These are phyloP conservation scores for Fusarium sp. DNA, from an alignment of 2,329 filamentous ascomycete genomes.

Conservation along the genomic window DNA sequence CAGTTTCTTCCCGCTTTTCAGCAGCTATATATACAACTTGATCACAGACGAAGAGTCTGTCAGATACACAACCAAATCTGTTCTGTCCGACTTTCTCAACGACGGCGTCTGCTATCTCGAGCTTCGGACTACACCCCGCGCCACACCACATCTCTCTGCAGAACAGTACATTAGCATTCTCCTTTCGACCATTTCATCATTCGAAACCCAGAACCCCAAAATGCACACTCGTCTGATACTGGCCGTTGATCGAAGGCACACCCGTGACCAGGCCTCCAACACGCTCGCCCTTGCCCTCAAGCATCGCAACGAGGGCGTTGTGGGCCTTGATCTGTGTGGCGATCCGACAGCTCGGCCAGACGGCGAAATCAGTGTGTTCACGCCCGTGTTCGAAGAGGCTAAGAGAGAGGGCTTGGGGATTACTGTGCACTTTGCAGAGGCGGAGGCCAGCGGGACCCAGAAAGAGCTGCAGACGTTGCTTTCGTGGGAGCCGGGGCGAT, in stretches of 20 bases:
- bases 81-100: slow-evolving; percentile 75
- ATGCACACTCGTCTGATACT: slow-evolving; percentile 80
- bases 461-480: slow-evolving; percentile 77
- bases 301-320: slow-evolving; percentile 70
- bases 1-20: slow-evolving; percentile 85
- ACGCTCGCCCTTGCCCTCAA: slow-evolving; percentile 75
- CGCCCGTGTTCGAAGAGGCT: slow-evolving; percentile 71
- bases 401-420: slow-evolving; percentile 70
- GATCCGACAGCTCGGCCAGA: slow-evolving; percentile 71
- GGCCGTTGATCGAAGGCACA: slow-evolving; percentile 80
- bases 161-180: slow-evolving; percentile 77
- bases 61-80: slow-evolving; percentile 73
- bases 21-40: slow-evolving; percentile 84
- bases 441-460: slow-evolving; percentile 68
- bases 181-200: slow-evolving; percentile 73
- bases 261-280: slow-evolving; percentile 71
- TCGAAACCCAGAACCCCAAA: slow-evolving; percentile 57
- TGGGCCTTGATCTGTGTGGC: slow-evolving; percentile 85
- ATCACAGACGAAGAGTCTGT: slow-evolving; percentile 75
- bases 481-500: slow-evolving; percentile 75
- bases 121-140: slow-evolving; percentile 83
- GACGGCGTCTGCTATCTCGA: slow-evolving; percentile 87
- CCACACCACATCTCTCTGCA: slow-evolving; percentile 71
- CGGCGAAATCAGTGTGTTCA: slow-evolving; percentile 74
- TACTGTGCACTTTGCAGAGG: slow-evolving; percentile 86